Evolutionary conservation across 345 rosid species (phyloP).

Genomic region (Melastoma malabathricum): DNA sequence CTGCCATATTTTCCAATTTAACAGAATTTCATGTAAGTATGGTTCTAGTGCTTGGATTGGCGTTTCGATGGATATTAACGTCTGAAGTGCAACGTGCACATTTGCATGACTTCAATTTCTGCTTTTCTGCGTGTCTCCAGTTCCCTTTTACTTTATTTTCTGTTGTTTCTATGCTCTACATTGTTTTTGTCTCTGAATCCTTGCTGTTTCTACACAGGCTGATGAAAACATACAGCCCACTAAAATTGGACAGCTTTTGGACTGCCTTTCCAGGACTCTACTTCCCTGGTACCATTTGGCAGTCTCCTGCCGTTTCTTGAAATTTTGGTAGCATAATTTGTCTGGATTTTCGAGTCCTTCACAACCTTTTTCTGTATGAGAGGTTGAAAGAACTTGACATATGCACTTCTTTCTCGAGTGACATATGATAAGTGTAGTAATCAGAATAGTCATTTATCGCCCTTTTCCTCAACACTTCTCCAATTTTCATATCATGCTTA

Average conservation of each 20-base stretch:
- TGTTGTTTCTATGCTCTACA: too few relatives aligned
- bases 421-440: not conserved
- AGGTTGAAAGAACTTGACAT: too few relatives aligned
- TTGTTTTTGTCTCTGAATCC: too few relatives aligned
- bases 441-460: not conserved
- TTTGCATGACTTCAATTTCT: too few relatives aligned
- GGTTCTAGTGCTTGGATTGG: not conserved
- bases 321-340: not conserved
- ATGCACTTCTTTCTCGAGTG: too few relatives aligned
- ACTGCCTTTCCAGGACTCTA: slow-evolving; percentile 51
- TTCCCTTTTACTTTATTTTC: too few relatives aligned
- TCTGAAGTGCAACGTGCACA: too few relatives aligned
- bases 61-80: too few relatives aligned
- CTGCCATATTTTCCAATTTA: slow-evolving; percentile 39
- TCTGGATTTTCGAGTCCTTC: not conserved
- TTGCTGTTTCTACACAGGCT: slow-evolving; percentile 20
- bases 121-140: too few relatives aligned
- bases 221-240: slow-evolving; percentile 38
- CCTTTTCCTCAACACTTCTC: not conserved
- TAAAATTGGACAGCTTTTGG: slow-evolving; percentile 46
- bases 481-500: not conserved
- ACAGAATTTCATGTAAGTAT: slow-evolving; percentile 49
- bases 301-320: slow-evolving; percentile 9
- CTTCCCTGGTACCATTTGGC: slow-evolving; percentile 57
- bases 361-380: not conserved